Base-by-base conservation (phyloP, 306 rosid genomes). In the Rosa rugosa region DNA sequence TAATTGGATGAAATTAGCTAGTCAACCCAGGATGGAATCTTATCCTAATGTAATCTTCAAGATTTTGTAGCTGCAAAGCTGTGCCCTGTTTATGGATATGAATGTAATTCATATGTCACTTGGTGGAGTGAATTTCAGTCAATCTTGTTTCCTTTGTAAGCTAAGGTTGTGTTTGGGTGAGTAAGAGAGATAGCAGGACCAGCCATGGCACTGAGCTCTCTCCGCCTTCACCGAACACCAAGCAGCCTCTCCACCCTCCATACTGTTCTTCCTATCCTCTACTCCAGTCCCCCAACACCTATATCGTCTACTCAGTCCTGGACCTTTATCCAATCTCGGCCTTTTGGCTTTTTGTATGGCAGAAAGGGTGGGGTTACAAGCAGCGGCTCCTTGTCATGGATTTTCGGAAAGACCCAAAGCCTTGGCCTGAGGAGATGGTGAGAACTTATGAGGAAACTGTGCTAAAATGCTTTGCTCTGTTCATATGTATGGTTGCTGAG, bases 331-430 rank as follows among this genome's bases (percentile, higher is more conserved):
- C 50, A 76, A 34, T 82, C 82, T 53, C 89, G 86, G 56, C 77
- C 82, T 1, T 81, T 88, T 73, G 82, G 76, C 53, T 83, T 89
- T 17, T 75, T 87, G 80, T 88, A 16, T 88, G 90, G 38, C 91
- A 87, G 53, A 97, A 93, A 79, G 98, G 93, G 4, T 91, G 93
- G 84, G 94, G 89, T 50, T 91, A 89, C 85, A 88, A 91, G 69
- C 97, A 89, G 81, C 91, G 97, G 97, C 89, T 89, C 46, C 78
- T 91, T 64, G 88, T 89, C 73, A 91, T 89, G 90, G 88, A 89
- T 69, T 88, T 85, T 73, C 90, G 85, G 23, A 79, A 74, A 75
- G 91, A 87, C 54, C 75, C 81, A 34, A 82, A 79, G 42, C 92
- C 87, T 44, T 36, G 88, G 13, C 83, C 94, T 6, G 86, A 89